Base-by-base conservation (phyloP, 2,329 filamentous ascomycete species). In the Simplicillium aogashimaense region DNA sequence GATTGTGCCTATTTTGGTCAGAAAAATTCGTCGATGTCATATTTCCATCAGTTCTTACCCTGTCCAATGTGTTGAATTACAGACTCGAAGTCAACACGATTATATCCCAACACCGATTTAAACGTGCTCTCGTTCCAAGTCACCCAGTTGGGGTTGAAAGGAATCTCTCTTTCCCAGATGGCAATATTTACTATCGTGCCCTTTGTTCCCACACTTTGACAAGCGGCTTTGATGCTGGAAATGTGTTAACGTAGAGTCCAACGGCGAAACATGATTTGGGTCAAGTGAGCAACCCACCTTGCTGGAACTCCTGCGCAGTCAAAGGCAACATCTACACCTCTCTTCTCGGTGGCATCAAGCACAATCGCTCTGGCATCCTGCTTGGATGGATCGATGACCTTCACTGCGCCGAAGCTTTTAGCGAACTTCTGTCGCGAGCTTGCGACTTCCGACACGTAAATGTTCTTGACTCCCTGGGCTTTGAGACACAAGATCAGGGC, bases 361-460 rank as follows among this genome's bases (percentile, higher is more conserved):
- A 41, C 33, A 18, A 47, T 44, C 7, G 38, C 32, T 11, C 46
- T 40, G 8, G 53, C 41, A n/a, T 53, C 47, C 13, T 44, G 36
- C 7, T 40, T 37, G 3, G 42, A 37, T 6, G 45, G 45, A 20
- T 50, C 42, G 20, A 50, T 36, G 8, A 50, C 41, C 12, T 32
- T 18, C 3, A 42, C 29, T 10, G 76, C 77, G 2, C 77, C 76
- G 43, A 76, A 76, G 2, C 70, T 56, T 28, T 48, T 57, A 0
- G 74, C 72, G 36, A 75, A 71, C 9, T 63, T 55, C 48, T 74
- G 69, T 12, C 77, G 60, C 25, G 61, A 60, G 4, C 56, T 55
- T 1, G 70, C 70, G 1, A 77, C 58, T 51, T 82, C 78, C 9
- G 67, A 68, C 13, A 78, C 69, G 35, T 81, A 73, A 25, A 82